Evolutionary conservation across 208 protist species (phyloP), one percentile per base, ranked within the genome.

Genomic region (Acanthamoeba polyphaga): DNA sequence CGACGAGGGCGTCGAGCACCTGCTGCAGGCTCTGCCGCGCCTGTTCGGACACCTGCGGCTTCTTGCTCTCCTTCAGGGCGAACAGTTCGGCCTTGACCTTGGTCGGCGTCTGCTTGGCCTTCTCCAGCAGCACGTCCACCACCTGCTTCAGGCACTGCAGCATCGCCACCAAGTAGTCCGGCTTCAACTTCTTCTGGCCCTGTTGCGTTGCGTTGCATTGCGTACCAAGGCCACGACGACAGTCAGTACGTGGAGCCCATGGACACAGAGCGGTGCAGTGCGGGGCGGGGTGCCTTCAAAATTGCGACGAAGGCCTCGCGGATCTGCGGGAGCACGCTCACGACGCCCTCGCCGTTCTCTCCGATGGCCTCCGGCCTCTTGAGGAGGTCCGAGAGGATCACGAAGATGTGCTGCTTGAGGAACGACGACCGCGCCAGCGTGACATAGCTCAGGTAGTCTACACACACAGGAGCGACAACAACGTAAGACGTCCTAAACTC

Each of bases 121-220:
- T 32, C 66, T 92, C 64, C n/a, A 53, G 87, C 60, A 92, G 87
- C 24, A 58, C 46, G 58, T 70, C 58, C 19, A 76, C 66, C 24
- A 92, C 87, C n/a, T 60, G 87, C 87, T 76, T 92, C 87, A 92
- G 7, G 87, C 87, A 92, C 46, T 92, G 87, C 34, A 92, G 87
- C 34, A 92, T 27, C 24, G 66, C 38, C 38, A 92, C 87, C 9
- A 76, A 15, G 43, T 78, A 76, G 62, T 92, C 60, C 24, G 87
- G 87, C 87, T 92, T 92, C 60, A 92, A 46, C 46, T 92, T n/a
- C 60, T 92, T 66, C 22, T 92, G 58, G 10, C 68, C 74, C 74
- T 74, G 66, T 74, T 38, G n/a, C 0, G 62, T 70, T 70, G 66
- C 24, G 34, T 34, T 34, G 34, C 34, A 49, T 49, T 12, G 46